phyloP scores from a whole-genome alignment of 768 basidiomycete genomes.

The Inosperma sp. region DNA sequence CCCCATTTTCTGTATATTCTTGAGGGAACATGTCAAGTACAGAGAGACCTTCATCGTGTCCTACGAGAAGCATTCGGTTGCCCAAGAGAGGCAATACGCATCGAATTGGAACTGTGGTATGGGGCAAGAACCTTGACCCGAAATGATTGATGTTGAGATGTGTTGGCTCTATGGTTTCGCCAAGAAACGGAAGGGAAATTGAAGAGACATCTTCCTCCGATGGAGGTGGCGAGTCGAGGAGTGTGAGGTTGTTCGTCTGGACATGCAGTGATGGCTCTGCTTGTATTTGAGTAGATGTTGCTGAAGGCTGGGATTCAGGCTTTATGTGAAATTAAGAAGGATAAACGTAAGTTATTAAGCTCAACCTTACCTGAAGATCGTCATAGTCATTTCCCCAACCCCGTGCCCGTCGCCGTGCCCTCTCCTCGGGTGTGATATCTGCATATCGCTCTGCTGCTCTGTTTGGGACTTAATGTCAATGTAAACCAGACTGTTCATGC shows the following conservation, averaged over 20 bases:
- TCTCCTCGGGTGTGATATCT: conserved; percentile 58
- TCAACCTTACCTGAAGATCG: conserved; percentile 8
- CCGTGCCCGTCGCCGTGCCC: conserved; percentile 50
- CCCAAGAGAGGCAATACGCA: conserved; percentile 67
- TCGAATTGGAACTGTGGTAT: conserved; percentile 68
- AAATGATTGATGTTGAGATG: conserved; percentile 71
- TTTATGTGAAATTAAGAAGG: not conserved
- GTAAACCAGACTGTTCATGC: conserved; percentile 3
- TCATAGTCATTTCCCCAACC: conserved; percentile 63
- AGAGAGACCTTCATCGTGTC: conserved; percentile 75
- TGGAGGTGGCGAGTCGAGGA: conserved; percentile 25
- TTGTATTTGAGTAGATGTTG: not conserved
- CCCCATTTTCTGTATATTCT: conserved; percentile 55
- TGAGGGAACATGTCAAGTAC: conserved; percentile 81
- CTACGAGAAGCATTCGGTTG: conserved; percentile 66
- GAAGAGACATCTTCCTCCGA: conserved; percentile 25
- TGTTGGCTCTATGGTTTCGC: conserved; percentile 52
- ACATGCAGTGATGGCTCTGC: conserved; percentile 35
- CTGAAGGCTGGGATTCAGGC: not conserved
- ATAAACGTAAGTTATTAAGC: not conserved
- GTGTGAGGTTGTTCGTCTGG: conserved; percentile 39
- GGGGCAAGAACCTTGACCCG: conserved; percentile 82
- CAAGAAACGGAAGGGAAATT: conserved; percentile 40
- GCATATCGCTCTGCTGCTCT: conserved; percentile 84
- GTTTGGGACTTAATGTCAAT: conserved; percentile 8